Base-by-base conservation (phyloP, 2,329 filamentous ascomycete genomes). In the Epichloe brachyelytri region DNA sequence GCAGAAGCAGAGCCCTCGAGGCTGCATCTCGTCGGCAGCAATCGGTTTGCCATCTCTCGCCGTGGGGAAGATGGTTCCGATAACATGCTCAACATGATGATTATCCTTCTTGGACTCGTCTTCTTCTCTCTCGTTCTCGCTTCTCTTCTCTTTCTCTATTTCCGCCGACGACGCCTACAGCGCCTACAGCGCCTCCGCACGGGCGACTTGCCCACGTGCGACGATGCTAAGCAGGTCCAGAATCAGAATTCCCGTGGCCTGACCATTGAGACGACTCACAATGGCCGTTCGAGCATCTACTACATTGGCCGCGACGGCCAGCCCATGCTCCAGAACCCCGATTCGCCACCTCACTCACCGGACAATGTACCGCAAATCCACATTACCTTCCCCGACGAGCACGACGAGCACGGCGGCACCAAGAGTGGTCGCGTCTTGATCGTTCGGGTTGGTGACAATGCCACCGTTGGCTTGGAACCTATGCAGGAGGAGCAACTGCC, bases 311-410 rank as follows among this genome's bases (percentile, higher is more conserved):
- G 88, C 67, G 88, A 93, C 69, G 81, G 84, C 56, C 71, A 76
- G 64, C 81, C 81, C 57, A 82, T 94, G 70, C 80, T 91, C 58
- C 77, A 82, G 57, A 86, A 86, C 68, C 85, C 86, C 34, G 75
- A 78, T 54, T 85, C 82, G 56, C 84, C 88, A 15, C 86, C 90
- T 20, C 74, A 85, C 60, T 87, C 85, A 44, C 84, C 86, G n/a
- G 87, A 80, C 68, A 85, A 86, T 58, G 78, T 97, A 30, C 93
- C 93, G 19, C 87, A 97, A 71, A 98, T 98, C 62, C 88, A 90
- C 69, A 95, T 98, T 68, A 97, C 93, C 37, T 97, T 98, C 74
- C 93, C 93, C 15, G 88, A 94, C 61, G 93, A 97, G 74, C 84
- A 94, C 59, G 90, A 96, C 63, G 86, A 88, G 58, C 73, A 80